Base-by-base conservation (phyloP, 805 yeast species). In the Maudiozyma barnettii region DNA sequence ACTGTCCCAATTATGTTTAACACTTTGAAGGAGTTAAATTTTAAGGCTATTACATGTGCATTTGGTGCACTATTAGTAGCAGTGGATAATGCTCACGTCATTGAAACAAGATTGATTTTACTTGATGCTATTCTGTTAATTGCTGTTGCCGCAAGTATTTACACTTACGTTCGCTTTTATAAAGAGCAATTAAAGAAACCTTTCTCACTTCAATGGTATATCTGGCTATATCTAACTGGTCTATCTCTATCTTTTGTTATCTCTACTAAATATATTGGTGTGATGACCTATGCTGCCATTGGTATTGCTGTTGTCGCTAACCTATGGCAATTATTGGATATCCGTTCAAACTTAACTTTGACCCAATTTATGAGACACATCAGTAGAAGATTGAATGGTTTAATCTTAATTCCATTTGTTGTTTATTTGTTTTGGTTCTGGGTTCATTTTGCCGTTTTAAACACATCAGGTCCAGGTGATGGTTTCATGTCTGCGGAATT, bases 201-300 rank as follows among this genome's bases (percentile, higher is more conserved):
- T 10, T 91, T 87, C 63, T 60, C 85, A 14, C 55, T 55, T 38
- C 52, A 70, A 47, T 93, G 99, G 99, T 86, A 93, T 81, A 68
- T 70, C 44, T 93, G 99, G 99, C 74, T 93, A 43, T 61, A 74
- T 23, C 66, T 78, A 41, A 91, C 98, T 5, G 99, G 99, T 37
- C 71, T 87, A 8, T 74, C 91, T 1, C 75, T 93, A 49, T 87
- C 97, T 0, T 81, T 91, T 63, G 97, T 93, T 30, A 91, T 93
- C 50, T 84, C 96, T 41, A 93, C 97, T 49, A 93, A 93, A 64
- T 90, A 93, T 66, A 96, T 93, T 39, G 99, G 99, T 66, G 84
- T 84, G 8, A 84, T 93, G 72, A 89, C 98, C 0, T 93, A 83
- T 65, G 74, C 82, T 43, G 79, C 95, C 45, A 79, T 93, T 54